Conservation (phyloP, 257 asterid species). For the Nicotiana benthamiana region DNA sequence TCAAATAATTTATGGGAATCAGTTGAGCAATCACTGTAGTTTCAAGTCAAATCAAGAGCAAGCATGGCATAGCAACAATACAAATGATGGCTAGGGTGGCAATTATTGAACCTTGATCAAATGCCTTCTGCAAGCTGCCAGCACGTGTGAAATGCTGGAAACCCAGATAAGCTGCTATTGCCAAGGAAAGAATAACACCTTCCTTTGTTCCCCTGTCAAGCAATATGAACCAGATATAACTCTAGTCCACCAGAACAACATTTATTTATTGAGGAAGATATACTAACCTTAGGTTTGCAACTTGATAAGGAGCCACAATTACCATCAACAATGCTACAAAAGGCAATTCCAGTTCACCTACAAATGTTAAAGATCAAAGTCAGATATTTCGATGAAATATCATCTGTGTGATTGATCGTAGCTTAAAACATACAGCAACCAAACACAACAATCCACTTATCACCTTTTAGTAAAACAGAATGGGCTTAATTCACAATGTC, state of each 20-base stretch:
- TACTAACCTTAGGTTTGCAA: constrained; percentile 64
- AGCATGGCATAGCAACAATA: constrained; percentile 50
- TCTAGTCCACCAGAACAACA: constrained; percentile 7
- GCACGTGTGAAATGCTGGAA: constrained; percentile 73
- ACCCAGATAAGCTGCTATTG: constrained; percentile 76
- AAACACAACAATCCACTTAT: background rate
- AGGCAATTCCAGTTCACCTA: constrained; percentile 86
- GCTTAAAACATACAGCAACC: background rate
- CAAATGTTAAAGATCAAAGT: constrained; percentile 6
- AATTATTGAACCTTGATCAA: constrained; percentile 74
- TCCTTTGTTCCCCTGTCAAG: constrained; percentile 74
- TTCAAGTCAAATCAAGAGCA: constrained; percentile 53
- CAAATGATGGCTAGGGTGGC: constrained; percentile 75
- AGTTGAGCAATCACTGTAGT: background rate
- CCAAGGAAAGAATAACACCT: constrained; percentile 62
- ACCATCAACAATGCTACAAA: constrained; percentile 55
- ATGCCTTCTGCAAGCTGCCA: constrained; percentile 61
- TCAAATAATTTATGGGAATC: constrained; percentile 14
- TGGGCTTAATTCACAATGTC: background rate
- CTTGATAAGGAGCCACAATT: constrained; percentile 65
- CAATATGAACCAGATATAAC: constrained; percentile 16
- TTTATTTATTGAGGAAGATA: background rate
- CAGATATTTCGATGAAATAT: background rate
- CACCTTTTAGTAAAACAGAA: constrained; percentile 4
- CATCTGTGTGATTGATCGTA: background rate